A percentile compares a stretch with the other conserved stretches of the same genome.
phyloP scores from a whole-genome alignment of 2,329 filamentous ascomycete species.

The Cadophora sp. region DNA sequence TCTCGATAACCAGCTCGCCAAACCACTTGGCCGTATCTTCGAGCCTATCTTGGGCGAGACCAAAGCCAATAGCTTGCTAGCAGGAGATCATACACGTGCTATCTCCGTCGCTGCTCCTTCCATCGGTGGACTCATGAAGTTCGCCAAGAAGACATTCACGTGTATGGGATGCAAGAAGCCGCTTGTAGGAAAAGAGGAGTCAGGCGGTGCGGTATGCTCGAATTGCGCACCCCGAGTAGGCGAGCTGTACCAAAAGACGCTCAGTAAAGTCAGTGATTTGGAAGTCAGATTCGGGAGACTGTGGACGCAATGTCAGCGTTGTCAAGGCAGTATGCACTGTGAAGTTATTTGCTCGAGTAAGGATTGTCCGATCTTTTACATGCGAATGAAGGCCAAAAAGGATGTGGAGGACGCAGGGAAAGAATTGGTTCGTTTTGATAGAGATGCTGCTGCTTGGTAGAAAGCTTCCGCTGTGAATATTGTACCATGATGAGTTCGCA shows the following conservation, averaged over 20 bases:
- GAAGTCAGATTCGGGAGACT: slow-evolving; percentile 91
- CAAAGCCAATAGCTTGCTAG: slow-evolving; percentile 84
- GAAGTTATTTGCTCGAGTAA: slow-evolving; percentile 97
- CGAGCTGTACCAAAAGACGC: slow-evolving; percentile 91
- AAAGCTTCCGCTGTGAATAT: background rate
- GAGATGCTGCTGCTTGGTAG: slow-evolving; percentile 71
- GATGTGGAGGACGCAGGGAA: slow-evolving; percentile 94
- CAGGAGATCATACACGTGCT: slow-evolving; percentile 92
- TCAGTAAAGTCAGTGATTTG: slow-evolving; percentile 87
- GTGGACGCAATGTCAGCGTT: slow-evolving; percentile 98
- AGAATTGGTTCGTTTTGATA: slow-evolving; percentile 88
- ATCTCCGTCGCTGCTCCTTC: slow-evolving; percentile 92
- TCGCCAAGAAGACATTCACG: slow-evolving; percentile 95
- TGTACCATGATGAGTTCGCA: background rate
- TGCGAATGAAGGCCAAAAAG: slow-evolving; percentile 99
- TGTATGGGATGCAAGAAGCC: slow-evolving; percentile 99
- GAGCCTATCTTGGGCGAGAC: slow-evolving; percentile 96
- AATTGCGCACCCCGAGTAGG: slow-evolving; percentile 85
- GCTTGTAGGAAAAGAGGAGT: slow-evolving; percentile 78
- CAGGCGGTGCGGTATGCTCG: slow-evolving; percentile 83
- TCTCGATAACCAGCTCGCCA: slow-evolving; percentile 96
- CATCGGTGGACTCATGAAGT: slow-evolving; percentile 96
- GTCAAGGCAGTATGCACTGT: slow-evolving; percentile 96
- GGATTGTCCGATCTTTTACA: slow-evolving; percentile 99
- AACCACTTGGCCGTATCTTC: slow-evolving; percentile 93